These are phyloP conservation scores for Tylopilus balloui DNA, from an alignment of 768 basidiomycete genomes.

Conservation along the genomic window DNA sequence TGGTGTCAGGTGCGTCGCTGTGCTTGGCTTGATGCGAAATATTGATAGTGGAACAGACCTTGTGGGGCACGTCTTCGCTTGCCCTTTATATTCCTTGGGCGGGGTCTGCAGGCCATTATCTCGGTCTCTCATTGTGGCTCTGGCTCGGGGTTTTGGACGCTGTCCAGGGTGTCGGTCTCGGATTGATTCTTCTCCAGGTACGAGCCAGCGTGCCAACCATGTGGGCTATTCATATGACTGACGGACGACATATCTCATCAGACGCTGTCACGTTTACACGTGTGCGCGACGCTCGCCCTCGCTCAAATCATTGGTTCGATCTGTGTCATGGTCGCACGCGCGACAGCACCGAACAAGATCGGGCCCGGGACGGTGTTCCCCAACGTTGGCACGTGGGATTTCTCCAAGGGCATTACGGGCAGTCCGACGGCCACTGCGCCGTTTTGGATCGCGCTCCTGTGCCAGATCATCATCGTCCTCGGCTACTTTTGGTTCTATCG, in stretches of 20 bases:
- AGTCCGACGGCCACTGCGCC: conserved; percentile 80
- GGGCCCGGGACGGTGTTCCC: conserved; percentile 92
- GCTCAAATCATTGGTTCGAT: conserved; percentile 86
- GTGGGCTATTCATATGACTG: background rate
- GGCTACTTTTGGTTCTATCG: conserved; percentile 98
- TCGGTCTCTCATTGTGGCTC: conserved; percentile 86
- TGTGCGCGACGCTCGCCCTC: conserved; percentile 88
- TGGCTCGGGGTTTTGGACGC: conserved; percentile 96
- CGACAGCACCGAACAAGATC: conserved; percentile 83
- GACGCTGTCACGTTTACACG: conserved; percentile 90
- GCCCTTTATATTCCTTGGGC: conserved; percentile 95
- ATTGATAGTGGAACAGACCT: conserved; percentile 47
- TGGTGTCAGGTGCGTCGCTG: conserved; percentile 78
- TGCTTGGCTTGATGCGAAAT: background rate
- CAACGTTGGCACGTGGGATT: conserved; percentile 88
- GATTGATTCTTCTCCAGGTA: conserved; percentile 80
- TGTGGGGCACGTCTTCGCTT: conserved; percentile 94
- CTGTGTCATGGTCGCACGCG: conserved; percentile 90
- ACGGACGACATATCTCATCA: conserved; percentile 12
- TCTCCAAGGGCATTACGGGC: conserved; percentile 61
- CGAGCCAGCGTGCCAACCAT: background rate
- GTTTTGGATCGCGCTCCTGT: conserved; percentile 83
- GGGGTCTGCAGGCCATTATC: conserved; percentile 77
- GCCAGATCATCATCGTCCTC: conserved; percentile 78
- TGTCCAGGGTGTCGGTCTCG: conserved; percentile 89